These are phyloP conservation scores for Massarina eburnea DNA, from an alignment of 2,329 filamentous ascomycete species.

Conservation along the genomic window DNA sequence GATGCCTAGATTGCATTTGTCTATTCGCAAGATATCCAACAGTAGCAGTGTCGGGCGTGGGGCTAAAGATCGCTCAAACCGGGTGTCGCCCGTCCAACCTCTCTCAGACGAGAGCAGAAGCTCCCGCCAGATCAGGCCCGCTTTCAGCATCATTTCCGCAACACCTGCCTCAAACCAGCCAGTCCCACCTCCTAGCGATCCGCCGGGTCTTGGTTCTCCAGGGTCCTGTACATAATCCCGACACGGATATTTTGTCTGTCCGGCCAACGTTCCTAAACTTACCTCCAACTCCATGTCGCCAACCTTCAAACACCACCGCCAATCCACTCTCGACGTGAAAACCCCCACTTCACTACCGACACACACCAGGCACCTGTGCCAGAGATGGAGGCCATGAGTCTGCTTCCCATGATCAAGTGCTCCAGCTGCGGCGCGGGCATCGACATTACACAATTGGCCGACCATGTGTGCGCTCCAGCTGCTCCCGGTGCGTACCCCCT, in stretches of 20 bases:
- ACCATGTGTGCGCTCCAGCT: conserved; percentile 68
- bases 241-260: conserved; percentile 22
- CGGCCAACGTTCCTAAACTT: conserved; percentile 16
- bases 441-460: conserved; percentile 82
- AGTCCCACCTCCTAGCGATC: conserved; percentile 28
- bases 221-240: conserved; percentile 28
- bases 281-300: conserved; percentile 28
- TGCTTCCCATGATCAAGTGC: conserved; percentile 44
- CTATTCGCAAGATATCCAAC: conserved; percentile 34
- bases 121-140: conserved; percentile 37
- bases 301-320: conserved; percentile 18
- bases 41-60: conserved; percentile 34
- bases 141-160: conserved; percentile 37
- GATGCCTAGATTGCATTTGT: conserved; percentile 15
- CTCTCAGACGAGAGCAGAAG: conserved; percentile 22
- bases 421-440: conserved; percentile 59
- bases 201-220: conserved; percentile 26
- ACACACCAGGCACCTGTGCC: conserved; percentile 2
- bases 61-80: conserved; percentile 31
- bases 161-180: conserved; percentile 33
- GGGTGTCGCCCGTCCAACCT: conserved; percentile 23
- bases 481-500: conserved; percentile 47
- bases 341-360: conserved; percentile 3
- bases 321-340: conserved; percentile 17
- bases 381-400: conserved; percentile 30